These are phyloP conservation scores for Paramecium biaurelia DNA, from an alignment of 73 alveolate species.

Conservation along the genomic window DNA sequence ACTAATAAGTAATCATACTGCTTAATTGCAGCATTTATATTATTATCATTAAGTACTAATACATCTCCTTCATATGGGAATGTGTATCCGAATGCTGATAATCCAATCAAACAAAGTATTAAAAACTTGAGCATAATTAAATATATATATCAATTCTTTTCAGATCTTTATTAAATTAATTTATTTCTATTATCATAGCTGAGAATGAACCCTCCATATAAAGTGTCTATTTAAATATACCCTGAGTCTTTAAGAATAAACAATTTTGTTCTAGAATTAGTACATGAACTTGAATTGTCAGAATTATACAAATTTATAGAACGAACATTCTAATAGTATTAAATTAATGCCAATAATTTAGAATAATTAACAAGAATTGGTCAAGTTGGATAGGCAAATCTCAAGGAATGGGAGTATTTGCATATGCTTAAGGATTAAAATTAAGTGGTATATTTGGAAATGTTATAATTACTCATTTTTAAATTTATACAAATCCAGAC, in stretches of 20 bases:
- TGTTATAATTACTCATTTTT: too few species aligned
- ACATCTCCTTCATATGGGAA: constrained; percentile 55
- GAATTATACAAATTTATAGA: neutral
- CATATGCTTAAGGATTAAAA: neutral
- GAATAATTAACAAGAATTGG: neutral
- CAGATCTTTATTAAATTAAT: neutral
- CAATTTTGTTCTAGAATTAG: too few species aligned
- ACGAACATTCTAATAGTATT: too few species aligned
- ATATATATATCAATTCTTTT: neutral
- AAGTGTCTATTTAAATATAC: too few species aligned
- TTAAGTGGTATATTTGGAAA: neutral
- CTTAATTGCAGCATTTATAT: constrained; percentile 33
- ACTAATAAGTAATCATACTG: constrained; percentile 23
- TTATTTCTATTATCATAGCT: neutral
- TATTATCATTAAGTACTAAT: constrained; percentile 27
- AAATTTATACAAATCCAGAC: neutral
- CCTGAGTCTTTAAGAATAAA: neutral
- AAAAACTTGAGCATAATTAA: neutral
- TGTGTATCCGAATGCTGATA: neutral
- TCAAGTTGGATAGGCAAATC: neutral
- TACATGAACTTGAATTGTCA: neutral
- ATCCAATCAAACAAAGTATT: constrained; percentile 13
- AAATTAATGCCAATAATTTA: neutral
- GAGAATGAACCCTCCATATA: neutral
- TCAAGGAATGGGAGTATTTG: neutral